Percentiles rank a stretch among this genome's conserved stretches.
Evolutionary conservation across 495 filamentous ascomycete species (phyloP).

Genomic region (Talaromyces ruber): DNA sequence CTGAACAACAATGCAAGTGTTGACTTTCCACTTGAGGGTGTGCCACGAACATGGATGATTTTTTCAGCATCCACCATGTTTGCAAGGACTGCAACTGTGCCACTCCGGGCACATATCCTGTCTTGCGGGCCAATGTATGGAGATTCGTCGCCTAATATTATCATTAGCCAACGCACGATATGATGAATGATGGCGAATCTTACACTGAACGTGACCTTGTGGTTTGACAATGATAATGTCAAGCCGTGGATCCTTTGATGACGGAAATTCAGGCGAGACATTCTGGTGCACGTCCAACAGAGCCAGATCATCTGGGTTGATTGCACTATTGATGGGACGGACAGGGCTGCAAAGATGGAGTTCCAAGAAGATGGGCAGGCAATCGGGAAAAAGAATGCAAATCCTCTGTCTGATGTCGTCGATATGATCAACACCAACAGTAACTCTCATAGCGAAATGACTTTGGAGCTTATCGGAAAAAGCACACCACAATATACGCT

Average conservation of each 20-base stretch:
- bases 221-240: neutral
- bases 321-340: neutral
- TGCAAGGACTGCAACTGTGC: slow-evolving; percentile 22
- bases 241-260: neutral
- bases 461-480: neutral
- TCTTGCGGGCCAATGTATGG: neutral
- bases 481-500: neutral
- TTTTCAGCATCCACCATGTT: neutral
- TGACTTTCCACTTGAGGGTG: slow-evolving; percentile 8
- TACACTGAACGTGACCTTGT: neutral
- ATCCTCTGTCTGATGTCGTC: neutral
- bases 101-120: neutral
- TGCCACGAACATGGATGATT: slow-evolving; percentile 7
- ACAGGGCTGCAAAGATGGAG: too few species aligned
- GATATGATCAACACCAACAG: neutral
- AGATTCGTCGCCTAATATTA: neutral
- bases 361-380: too few species aligned
- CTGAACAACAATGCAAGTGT: slow-evolving; percentile 1
- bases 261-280: neutral
- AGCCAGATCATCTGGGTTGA: neutral
- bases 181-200: neutral
- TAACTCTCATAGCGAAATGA: neutral
- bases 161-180: slow-evolving; percentile 26
- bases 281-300: neutral
- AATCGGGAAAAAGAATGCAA: neutral